Evolutionary conservation across 176 grass and related monocot species (phyloP), one percentile per base, ranked within the genome.

Genomic region (Triticum monococcum): DNA sequence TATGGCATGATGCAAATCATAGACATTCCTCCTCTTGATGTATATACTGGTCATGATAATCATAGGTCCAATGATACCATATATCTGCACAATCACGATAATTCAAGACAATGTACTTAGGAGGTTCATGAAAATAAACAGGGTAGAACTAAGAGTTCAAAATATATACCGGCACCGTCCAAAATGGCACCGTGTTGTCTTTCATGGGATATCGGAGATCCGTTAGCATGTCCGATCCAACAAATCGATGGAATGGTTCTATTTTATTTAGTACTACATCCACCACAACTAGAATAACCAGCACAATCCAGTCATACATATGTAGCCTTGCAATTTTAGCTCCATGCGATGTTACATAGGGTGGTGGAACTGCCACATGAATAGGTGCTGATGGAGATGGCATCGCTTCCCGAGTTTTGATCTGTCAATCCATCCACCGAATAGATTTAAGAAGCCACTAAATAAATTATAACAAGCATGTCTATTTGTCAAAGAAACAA

Each of bases 191-290:
- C 12, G 94, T 95, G 66, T 95, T 95, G 67, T 76, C 38, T 86
- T 95, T 95, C 86, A 95, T 85, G 20, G 94, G 94, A 69, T 95
- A 95, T 67, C 89, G 89, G 64, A 95, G 89, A 80, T 95, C 94
- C 65, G 89, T 86, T 89, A 95, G 89, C 94, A 95, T 95, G 54
- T 93, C 81, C 54, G 72, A 89, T 59, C 94, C 91, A 16, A 95
- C 87, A 89, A 95, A 95, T 31, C 94, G 94, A 68, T 95, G 87
- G 77, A 91, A 95, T 80, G 94, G 94, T 87, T 95, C 91, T 85
- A 95, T 95, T 75, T 93, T 83, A 76, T 95, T 93, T 68, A 95
- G 83, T 70, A 95, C 8, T 83, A 87, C 94, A 68, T 91, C 89
- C 43, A 84, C 75, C 13, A 89, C 84, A 33, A 84, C 88, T 45